Evolutionary conservation across 768 basidiomycete genomes (phyloP), one percentile per base, ranked within the genome.

Genomic region (Tylopilus plumbeoviolaceoides): DNA sequence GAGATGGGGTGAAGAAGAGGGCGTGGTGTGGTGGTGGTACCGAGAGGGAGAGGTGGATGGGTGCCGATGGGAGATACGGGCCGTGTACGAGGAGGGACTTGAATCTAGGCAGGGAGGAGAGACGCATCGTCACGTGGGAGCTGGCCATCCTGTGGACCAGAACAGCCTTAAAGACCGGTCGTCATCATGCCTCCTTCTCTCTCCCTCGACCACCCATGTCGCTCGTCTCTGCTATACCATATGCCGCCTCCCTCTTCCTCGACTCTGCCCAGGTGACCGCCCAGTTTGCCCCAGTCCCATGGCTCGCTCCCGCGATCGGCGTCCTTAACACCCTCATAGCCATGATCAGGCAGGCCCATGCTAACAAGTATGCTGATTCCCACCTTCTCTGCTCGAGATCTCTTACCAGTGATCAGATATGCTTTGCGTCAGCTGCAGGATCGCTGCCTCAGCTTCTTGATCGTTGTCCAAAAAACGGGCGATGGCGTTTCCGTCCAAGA

Each of bases 31-130:
- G 59, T 11, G 70, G 62, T 20, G 74, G 65, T 9, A 61, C 50
- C 0, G 87, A 85, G 27, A 87, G 66, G 36, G 79, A 76, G 33
- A 90, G 72, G 56, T 87, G 82, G 44, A 91, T 71, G 4, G 87
- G 87, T 6, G 87, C 84, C 4, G 89, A 84, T 18, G 84, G 68
- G 47, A 81, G 83, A 62, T 82, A 86, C 0, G 72, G 53, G 1
- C 89, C 89, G 23, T 78, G 74, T 30, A 91, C 68, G 12, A 91
- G 71, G n/a, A 90, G 64, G 5, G 80, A 76, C 17, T 65, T 69
- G 69, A 82, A 87, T 2, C 58, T 59, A 5, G 87, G 86, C n/a
- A 87, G 66, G 8, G 62, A 43, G 17, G 79, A 78, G 15, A 82
- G 51, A 33, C 73, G 72, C 53, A 50, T 44, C 39, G 20, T 40